These are phyloP conservation scores for Crucihimalaya himalaica DNA, from an alignment of 345 rosid species.

Conservation along the genomic window DNA sequence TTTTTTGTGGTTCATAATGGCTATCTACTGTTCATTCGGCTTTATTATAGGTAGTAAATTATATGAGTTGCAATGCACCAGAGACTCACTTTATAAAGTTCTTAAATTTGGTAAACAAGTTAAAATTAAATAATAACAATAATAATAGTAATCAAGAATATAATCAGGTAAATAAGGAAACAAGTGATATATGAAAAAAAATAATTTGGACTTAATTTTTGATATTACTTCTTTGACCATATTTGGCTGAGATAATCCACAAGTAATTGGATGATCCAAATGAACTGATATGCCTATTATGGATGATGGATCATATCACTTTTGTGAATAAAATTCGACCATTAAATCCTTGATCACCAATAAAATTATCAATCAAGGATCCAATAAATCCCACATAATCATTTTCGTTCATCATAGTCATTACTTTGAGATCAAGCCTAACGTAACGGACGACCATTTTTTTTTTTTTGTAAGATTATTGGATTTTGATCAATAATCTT, in stretches of 20 bases:
- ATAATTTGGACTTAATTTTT: background rate
- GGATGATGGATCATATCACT: too few species aligned
- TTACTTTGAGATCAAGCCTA: too few species aligned
- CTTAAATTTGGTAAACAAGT: background rate
- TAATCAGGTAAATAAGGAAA: background rate
- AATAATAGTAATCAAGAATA: background rate
- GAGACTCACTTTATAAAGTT: background rate
- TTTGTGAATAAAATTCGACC: too few species aligned
- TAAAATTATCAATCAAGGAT: too few species aligned
- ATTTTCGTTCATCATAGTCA: too few species aligned
- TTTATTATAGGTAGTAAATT: background rate
- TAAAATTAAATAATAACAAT: background rate
- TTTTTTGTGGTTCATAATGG: conserved; percentile 1
- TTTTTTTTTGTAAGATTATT: too few species aligned
- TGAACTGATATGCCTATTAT: too few species aligned
- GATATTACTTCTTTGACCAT: background rate
- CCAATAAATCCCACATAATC: too few species aligned
- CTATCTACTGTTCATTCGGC: background rate
- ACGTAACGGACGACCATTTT: too few species aligned
- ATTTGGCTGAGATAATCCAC: background rate
- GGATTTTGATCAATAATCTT: too few species aligned
- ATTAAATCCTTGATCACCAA: too few species aligned
- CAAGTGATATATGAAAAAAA: background rate
- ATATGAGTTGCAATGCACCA: background rate
- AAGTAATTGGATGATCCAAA: background rate